Evolutionary conservation across 805 yeast species (phyloP), one percentile per base, ranked within the genome.

Genomic region (Candida wancherniae): DNA sequence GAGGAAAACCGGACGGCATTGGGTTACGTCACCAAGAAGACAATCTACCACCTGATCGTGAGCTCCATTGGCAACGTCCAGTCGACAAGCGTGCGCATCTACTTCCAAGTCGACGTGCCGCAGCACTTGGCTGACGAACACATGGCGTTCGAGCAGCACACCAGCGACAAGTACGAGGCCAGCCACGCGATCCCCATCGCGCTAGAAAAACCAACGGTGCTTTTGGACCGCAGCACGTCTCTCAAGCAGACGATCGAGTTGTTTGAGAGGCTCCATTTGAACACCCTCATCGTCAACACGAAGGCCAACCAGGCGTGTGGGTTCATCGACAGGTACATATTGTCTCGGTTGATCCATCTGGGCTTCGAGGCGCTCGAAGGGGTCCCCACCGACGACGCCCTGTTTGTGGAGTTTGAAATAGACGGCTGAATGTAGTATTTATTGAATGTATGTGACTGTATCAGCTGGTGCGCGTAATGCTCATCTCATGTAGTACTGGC

Each of bases 261-360:
- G 9, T 64, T 64, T 37, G 70, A 65, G 33, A 57, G 62, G 26
- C 44, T 65, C 25, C 54, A 57, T 28, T 35, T 63, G 41, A 65
- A 65, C 46, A 55, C 58, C 35, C 45, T 60, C 10, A 48, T 61
- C 1, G 47, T 65, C 9, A 38, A 45, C 35, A 51, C 40, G 26
- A 37, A 42, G 19, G 36, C 40, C 8, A 29, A 43, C 16, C 28
- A 26, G 2, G 51, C 61, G 51, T 34, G 49, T 9, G 71, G 71
- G 9, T 63, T 62, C 33, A 48, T 63, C 6, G 70, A 65, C 37
- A 36, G 70, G 24, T 65, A 59, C 33, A 47, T 61, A 8, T 36
- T 65, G 5, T 43, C 65, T 2, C 42, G 43, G 4, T 34, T 61
- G 18, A 52, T 65, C 7, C 52, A 55, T 22, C 51, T 38, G 45